A percentile compares a stretch with the other conserved stretches of the same genome.
These are phyloP conservation scores for Hypoxylon sp. DNA, from an alignment of 2,329 filamentous ascomycete genomes.

Conservation along the genomic window DNA sequence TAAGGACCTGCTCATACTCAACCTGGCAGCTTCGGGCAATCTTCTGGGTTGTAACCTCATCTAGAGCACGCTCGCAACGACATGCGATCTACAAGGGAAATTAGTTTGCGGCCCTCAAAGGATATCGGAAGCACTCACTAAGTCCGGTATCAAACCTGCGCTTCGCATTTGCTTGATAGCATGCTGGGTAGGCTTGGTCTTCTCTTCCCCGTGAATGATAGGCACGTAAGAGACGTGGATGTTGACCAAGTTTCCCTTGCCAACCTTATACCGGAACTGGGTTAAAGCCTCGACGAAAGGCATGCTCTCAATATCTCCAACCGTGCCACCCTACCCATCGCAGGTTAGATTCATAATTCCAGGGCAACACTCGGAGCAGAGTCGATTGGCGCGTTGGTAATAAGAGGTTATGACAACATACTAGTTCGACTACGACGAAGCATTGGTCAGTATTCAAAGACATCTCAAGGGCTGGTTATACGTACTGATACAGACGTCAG, in stretches of 20 bases:
- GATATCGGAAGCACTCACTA: conserved; percentile 64
- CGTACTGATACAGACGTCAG: conserved; percentile 90
- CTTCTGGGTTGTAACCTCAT: conserved; percentile 82
- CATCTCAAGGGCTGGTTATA: background rate
- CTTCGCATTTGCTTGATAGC: conserved; percentile 88
- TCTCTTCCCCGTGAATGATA: conserved; percentile 79
- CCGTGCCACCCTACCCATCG: conserved; percentile 47
- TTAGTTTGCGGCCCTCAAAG: conserved; percentile 41
- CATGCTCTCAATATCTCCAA: conserved; percentile 85
- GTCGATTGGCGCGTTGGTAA: background rate
- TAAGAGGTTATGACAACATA: conserved; percentile 25
- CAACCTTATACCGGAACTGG: conserved; percentile 80
- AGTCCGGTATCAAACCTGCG: conserved; percentile 79
- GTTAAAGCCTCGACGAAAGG: conserved; percentile 91
- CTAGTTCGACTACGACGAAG: conserved; percentile 37
- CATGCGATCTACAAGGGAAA: conserved; percentile 80
- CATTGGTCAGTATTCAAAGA: conserved; percentile 19
- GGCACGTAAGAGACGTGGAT: conserved; percentile 93
- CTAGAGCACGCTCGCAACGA: conserved; percentile 84
- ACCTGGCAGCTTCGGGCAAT: conserved; percentile 93
- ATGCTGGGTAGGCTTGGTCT: conserved; percentile 97
- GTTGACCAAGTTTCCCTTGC: conserved; percentile 85
- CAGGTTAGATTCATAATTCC: conserved; percentile 16
- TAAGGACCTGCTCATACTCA: conserved; percentile 85
- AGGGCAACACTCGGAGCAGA: background rate